Evolutionary conservation across 805 yeast genomes (phyloP).

Genomic region (Pichia thaimueangensis): DNA sequence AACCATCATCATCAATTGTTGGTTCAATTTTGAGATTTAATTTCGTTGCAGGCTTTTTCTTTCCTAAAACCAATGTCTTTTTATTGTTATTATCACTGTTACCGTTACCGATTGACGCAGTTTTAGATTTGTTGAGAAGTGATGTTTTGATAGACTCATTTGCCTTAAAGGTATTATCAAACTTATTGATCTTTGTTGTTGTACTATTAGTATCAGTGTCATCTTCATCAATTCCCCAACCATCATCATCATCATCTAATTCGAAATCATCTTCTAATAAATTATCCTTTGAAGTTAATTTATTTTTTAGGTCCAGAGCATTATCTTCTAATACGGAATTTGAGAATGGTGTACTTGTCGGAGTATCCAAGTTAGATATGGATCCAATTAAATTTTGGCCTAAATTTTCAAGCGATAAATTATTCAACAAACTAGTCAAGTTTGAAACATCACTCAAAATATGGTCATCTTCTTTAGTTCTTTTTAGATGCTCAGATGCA

Average conservation of each 20-base stretch:
- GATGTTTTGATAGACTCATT: background rate
- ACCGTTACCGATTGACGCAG: background rate
- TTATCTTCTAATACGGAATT: slow-evolving; percentile 1
- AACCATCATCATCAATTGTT: slow-evolving; percentile 32
- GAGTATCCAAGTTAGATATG: slow-evolving; percentile 3
- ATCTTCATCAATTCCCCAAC: slow-evolving; percentile 28
- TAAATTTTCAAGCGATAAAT: slow-evolving; percentile 20
- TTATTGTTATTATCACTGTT: background rate
- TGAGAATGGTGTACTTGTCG: slow-evolving; percentile 5
- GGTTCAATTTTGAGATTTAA: slow-evolving; percentile 31
- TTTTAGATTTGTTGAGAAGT: background rate
- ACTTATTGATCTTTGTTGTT: background rate
- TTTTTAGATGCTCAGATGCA: slow-evolving; percentile 35
- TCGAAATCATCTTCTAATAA: slow-evolving; percentile 18
- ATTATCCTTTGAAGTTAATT: slow-evolving; percentile 2
- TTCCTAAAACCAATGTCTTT: slow-evolving; percentile 9
- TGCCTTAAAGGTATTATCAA: background rate
- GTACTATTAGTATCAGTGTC: slow-evolving; percentile 6
- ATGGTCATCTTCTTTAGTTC: slow-evolving; percentile 24
- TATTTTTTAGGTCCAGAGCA: background rate
- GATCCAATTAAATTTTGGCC: slow-evolving; percentile 12
- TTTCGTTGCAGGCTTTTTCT: slow-evolving; percentile 22
- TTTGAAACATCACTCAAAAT: slow-evolving; percentile 18
- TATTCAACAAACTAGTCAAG: slow-evolving; percentile 13
- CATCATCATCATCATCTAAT: slow-evolving; percentile 20